Conservation (phyloP, 495 filamentous ascomycete species). For the Hypomontagnella monticulosa region DNA sequence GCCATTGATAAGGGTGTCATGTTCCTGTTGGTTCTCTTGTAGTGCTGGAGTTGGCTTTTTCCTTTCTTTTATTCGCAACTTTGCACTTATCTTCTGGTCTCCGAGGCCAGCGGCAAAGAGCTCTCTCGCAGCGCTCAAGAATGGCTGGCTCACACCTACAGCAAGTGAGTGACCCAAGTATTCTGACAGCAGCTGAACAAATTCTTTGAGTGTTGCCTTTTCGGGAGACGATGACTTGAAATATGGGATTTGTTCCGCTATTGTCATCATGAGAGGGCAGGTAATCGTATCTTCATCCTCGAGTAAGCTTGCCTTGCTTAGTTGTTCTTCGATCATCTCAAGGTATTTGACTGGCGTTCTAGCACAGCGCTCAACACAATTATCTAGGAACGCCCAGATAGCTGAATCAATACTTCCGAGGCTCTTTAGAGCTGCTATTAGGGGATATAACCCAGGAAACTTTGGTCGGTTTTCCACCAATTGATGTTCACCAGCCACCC, state of each 20-base stretch:
- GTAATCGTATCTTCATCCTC: conserved; percentile 46
- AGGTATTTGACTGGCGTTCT: conserved; percentile 80
- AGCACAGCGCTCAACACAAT: conserved; percentile 75
- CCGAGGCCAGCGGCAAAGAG: conserved; percentile 25
- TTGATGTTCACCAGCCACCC: conserved; percentile 62
- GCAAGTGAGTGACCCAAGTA: conserved; percentile 38
- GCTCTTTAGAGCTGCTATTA: conserved; percentile 60
- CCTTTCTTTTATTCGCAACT: conserved; percentile 24
- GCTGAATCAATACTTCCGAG: conserved; percentile 25
- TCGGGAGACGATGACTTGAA: conserved; percentile 56
- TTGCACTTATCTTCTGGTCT: conserved; percentile 34
- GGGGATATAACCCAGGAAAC: conserved; percentile 57
- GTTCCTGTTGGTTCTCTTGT: not conserved
- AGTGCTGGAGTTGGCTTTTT: not conserved
- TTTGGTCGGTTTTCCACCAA: conserved; percentile 48
- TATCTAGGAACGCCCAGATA: conserved; percentile 77
- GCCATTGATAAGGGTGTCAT: not conserved
- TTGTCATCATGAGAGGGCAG: conserved; percentile 66
- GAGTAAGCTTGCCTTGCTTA: conserved; percentile 33
- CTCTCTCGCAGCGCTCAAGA: conserved; percentile 31
- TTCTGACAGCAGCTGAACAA: conserved; percentile 37
- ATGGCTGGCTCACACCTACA: conserved; percentile 30
- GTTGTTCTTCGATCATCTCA: conserved; percentile 57
- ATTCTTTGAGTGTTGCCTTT: conserved; percentile 29
- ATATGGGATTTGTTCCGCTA: conserved; percentile 83